A percentile compares a stretch with the other conserved stretches of the same genome.
phyloP scores from a whole-genome alignment of 2,329 filamentous ascomycete species.

The Gremmenia infestans region DNA sequence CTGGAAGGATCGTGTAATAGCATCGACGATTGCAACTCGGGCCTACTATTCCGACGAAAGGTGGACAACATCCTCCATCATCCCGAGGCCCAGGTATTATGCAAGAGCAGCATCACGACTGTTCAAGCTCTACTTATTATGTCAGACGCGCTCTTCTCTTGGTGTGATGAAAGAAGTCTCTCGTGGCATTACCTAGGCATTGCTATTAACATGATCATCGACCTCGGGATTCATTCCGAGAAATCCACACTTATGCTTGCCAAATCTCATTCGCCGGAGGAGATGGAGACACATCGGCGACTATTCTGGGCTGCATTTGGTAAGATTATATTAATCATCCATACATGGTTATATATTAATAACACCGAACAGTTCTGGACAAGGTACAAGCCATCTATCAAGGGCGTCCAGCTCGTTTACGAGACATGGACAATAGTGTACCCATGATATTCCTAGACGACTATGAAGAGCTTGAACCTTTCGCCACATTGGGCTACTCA shows the following conservation, averaged over 20 bases:
- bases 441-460: constrained; percentile 44
- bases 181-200: constrained; percentile 55
- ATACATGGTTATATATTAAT: background rate
- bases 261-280: constrained; percentile 12
- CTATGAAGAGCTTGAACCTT: constrained; percentile 50
- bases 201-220: constrained; percentile 51
- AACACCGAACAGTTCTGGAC: constrained; percentile 32
- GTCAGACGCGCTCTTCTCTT: constrained; percentile 45
- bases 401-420: constrained; percentile 45
- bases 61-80: constrained; percentile 39
- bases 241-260: constrained; percentile 15
- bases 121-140: constrained; percentile 50
- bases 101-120: constrained; percentile 47
- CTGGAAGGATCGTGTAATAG: constrained; percentile 20
- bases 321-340: background rate
- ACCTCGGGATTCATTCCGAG: constrained; percentile 49
- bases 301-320: constrained; percentile 34
- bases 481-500: constrained; percentile 41
- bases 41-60: constrained; percentile 28
- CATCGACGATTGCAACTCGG: constrained; percentile 19
- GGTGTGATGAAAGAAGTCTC: constrained; percentile 45
- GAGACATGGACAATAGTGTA: constrained; percentile 42
- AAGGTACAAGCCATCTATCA: constrained; percentile 53
- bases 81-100: constrained; percentile 42
- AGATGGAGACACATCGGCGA: constrained; percentile 30